Evolutionary conservation across 2,329 filamentous ascomycete genomes (phyloP), one percentile per base, ranked within the genome.

Genomic region (Ophiostoma sp.): DNA sequence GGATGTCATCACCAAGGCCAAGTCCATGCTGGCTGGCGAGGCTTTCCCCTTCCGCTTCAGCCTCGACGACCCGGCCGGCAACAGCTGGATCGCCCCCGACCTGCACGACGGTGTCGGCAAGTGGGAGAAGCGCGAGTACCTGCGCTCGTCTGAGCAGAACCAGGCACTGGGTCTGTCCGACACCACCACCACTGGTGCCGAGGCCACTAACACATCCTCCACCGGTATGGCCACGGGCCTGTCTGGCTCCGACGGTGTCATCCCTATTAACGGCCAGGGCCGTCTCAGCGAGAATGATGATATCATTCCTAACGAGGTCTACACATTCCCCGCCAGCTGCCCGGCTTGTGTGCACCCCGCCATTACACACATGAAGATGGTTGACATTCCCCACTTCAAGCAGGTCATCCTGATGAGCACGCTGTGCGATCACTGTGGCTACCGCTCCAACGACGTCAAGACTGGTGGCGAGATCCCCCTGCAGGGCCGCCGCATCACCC

Each of bases 321-420:
- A 98, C 83, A 89, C 89, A 71, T 95, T 99, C 81, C 94, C 94
- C 2, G 90, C 94, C 7, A 91, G 89, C 71, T 99, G 95, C 79
- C 95, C 95, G 0, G 94, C 92, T 72, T 99, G 95, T 83, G 89
- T 89, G 77, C 91, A 91, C 79, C 82, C 88, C 4, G 97, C 94
- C 81, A 88, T 89, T 4, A 96, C 96, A 11, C 94, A 97, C 80
- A 97, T 97, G 93, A 97, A 97, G 83, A 96, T 97, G 90, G 93
- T 98, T 71, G 93, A 96, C 76, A 97, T 99, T 73, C 95, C 95
- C 0, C 91, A 97, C 81, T 99, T 99, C 83, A 96, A 97, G 81
- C 92, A 98, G 77, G 95, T 99, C 3, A 89, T 97, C 57, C 85
- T 99, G 76, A 98, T 97, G 92, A 94, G 90, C 75, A 98, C 94